Conservation (phyloP, 2,329 filamentous ascomycete species). For the Emericellopsis cladophorae region DNA sequence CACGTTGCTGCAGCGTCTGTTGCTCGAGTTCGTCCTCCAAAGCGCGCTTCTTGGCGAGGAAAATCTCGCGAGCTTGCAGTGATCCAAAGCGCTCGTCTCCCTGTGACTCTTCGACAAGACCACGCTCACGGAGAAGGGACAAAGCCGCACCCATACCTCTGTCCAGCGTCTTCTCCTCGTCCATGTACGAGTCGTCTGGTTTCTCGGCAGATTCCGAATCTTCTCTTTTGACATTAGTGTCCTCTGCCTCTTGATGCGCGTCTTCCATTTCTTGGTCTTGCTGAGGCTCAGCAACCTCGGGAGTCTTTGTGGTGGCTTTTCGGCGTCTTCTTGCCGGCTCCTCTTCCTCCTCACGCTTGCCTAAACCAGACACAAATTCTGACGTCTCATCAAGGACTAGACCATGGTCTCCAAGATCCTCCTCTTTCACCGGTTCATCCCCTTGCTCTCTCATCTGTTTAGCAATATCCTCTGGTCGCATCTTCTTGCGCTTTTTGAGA, state of each 20-base stretch:
- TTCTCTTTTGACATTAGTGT: constrained; percentile 18
- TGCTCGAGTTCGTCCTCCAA: constrained; percentile 68
- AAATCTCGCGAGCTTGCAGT: constrained; percentile 56
- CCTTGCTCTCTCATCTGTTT: constrained; percentile 61
- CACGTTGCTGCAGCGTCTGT: constrained; percentile 67
- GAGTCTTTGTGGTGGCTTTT: constrained; percentile 18
- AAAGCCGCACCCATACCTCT: constrained; percentile 73
- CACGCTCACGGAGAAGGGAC: constrained; percentile 71
- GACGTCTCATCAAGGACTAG: constrained; percentile 93
- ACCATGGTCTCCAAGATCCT: constrained; percentile 33
- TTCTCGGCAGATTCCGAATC: constrained; percentile 8
- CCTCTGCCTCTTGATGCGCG: constrained; percentile 17
- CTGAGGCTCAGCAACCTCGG: constrained; percentile 15
- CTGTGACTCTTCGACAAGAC: constrained; percentile 56
- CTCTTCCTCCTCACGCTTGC: constrained; percentile 48
- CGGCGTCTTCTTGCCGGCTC: constrained; percentile 38
- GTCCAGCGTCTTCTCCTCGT: constrained; percentile 71
- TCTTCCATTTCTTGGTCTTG: constrained; percentile 35
- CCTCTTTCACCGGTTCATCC: constrained; percentile 35
- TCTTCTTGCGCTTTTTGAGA: constrained; percentile 84
- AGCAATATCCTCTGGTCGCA: constrained; percentile 75
- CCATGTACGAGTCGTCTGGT: constrained; percentile 51
- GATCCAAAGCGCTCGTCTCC: constrained; percentile 48
- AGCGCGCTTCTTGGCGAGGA: constrained; percentile 64
- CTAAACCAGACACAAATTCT: constrained; percentile 82